These are phyloP conservation scores for Globisporangium takayamanum DNA, from an alignment of 352 stramenopile species.

Conservation along the genomic window DNA sequence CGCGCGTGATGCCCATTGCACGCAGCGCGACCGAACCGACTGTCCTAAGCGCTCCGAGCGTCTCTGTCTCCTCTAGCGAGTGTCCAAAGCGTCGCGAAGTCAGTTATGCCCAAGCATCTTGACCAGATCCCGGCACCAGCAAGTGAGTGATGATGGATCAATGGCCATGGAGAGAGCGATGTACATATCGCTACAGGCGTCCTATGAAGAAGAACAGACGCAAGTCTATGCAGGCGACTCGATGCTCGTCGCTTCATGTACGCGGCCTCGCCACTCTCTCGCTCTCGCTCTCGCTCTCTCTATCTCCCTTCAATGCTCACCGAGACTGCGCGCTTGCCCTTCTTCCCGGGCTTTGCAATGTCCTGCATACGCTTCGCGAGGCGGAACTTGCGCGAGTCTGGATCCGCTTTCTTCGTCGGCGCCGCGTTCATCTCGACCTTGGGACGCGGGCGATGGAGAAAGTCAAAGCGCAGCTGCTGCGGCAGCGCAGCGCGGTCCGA, in stretches of 20 bases:
- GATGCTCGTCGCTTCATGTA: background rate
- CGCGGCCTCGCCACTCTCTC: background rate
- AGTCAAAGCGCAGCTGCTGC: constrained; percentile 75
- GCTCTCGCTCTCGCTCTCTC: constrained; percentile 3
- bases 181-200: too few species aligned
- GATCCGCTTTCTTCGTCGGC: constrained; percentile 55
- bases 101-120: too few species aligned
- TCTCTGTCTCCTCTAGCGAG: background rate
- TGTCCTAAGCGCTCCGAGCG: background rate
- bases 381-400: constrained; percentile 73
- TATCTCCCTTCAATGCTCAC: constrained; percentile 84
- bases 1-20: constrained; percentile 11
- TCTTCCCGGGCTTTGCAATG: constrained; percentile 72
- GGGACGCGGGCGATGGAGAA: constrained; percentile 72
- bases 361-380: constrained; percentile 85
- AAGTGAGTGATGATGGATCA: too few species aligned
- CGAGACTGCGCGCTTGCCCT: constrained; percentile 62
- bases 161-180: too few species aligned
- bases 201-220: too few species aligned
- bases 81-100: background rate
- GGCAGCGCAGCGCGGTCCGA: constrained; percentile 70
- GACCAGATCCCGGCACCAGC: too few species aligned
- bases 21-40: background rate
- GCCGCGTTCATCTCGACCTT: constrained; percentile 71
- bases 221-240: too few species aligned